A percentile compares a stretch with the other conserved stretches of the same genome.
Evolutionary conservation across 495 filamentous ascomycete genomes (phyloP).

Genomic region (Chlorociboria aeruginascens): DNA sequence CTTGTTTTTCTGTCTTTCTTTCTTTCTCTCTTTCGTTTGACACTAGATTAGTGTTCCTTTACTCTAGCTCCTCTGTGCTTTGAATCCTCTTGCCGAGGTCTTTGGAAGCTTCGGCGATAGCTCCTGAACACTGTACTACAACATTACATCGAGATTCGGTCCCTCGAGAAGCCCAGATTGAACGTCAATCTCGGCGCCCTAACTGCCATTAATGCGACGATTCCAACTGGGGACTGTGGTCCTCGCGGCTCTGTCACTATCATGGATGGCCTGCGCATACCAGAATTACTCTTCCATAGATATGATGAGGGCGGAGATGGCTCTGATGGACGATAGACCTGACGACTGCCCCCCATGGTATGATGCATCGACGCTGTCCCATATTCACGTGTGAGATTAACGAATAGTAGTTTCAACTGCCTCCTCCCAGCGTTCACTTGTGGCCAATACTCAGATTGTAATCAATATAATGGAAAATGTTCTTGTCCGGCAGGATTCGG

Average conservation of each 20-base stretch:
- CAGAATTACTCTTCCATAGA: conserved; percentile 30
- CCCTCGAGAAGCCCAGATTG: too few relatives aligned
- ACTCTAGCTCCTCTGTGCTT: too few relatives aligned
- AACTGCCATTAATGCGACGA: conserved; percentile 7
- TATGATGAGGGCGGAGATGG: conserved; percentile 37
- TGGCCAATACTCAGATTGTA: conserved; percentile 77
- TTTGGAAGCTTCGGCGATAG: neutral
- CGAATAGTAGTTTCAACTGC: conserved; percentile 78
- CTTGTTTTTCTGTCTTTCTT: too few relatives aligned
- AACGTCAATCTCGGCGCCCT: too few relatives aligned
- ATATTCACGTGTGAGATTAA: neutral
- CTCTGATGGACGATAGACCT: conserved; percentile 40
- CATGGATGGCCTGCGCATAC: conserved; percentile 28
- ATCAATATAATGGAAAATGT: conserved; percentile 80
- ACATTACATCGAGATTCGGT: too few relatives aligned
- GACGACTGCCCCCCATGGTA: conserved; percentile 56
- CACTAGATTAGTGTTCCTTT: too few relatives aligned
- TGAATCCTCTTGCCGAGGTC: too few relatives aligned
- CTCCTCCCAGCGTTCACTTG: conserved; percentile 84
- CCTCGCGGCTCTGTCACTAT: conserved; percentile 24
- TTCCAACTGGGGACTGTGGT: conserved; percentile 6
- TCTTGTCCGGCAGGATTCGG: conserved; percentile 84
- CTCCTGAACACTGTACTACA: neutral
- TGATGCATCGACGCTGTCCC: conserved; percentile 10
- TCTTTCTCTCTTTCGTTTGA: too few relatives aligned